Percentiles rank a stretch among this genome's conserved stretches.
These are phyloP conservation scores for Pythium guiyangense DNA, from an alignment of 352 stramenopile species.

Conservation along the genomic window DNA sequence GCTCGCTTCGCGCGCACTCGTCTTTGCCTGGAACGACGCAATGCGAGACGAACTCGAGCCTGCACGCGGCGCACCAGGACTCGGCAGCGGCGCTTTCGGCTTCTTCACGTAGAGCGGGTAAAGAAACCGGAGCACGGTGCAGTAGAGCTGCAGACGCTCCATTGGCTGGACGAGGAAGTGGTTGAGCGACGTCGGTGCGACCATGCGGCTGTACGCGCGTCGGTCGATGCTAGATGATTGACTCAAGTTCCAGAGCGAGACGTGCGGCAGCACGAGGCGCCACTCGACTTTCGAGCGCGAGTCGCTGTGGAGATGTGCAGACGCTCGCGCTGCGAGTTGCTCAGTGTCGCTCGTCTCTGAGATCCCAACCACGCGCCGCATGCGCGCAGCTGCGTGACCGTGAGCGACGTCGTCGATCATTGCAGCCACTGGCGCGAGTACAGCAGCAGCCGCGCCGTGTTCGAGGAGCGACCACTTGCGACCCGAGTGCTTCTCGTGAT, in stretches of 20 bases:
- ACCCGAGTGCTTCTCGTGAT: neutral
- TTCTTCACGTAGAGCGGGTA: neutral
- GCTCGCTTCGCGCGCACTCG: too few species aligned
- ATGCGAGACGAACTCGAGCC: too few species aligned
- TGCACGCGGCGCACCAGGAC: too few species aligned
- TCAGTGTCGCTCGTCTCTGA: neutral
- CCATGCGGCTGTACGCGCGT: slow-evolving; percentile 15
- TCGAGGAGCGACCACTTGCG: neutral
- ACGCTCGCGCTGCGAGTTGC: neutral
- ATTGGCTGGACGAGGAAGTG: slow-evolving; percentile 34
- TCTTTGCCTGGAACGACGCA: too few species aligned
- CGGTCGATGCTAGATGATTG: neutral
- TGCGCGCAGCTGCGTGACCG: too few species aligned
- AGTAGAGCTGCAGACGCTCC: slow-evolving; percentile 24
- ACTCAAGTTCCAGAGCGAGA: slow-evolving; percentile 2
- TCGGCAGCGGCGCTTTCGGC: too few species aligned
- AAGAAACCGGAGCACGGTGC: slow-evolving; percentile 11
- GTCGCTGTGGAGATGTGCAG: neutral
- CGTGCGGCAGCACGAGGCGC: neutral
- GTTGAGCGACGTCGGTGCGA: slow-evolving; percentile 20
- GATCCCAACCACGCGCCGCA: neutral
- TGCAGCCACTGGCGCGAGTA: too few species aligned
- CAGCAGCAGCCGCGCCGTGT: neutral
- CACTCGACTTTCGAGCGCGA: neutral
- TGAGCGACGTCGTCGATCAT: too few species aligned